Percentiles rank a stretch among this genome's conserved stretches.
These are phyloP conservation scores for Colletotrichum orchidophilum DNA, from an alignment of 2,329 filamentous ascomycete genomes.

Conservation along the genomic window DNA sequence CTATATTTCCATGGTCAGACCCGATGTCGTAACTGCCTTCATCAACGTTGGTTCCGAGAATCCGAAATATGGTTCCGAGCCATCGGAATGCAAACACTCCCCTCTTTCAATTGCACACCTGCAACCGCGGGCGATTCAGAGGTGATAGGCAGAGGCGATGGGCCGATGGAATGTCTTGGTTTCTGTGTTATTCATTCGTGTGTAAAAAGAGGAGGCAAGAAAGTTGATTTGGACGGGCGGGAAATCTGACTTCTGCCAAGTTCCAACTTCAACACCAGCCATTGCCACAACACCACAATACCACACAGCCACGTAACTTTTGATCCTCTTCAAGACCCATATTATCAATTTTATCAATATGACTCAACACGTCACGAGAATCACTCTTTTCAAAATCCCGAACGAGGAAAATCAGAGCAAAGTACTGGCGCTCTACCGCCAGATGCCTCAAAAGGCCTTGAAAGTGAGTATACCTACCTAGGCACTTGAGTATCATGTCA, in stretches of 20 bases:
- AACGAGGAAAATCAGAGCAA: slow-evolving; percentile 42
- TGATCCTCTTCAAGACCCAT: neutral
- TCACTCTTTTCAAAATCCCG: slow-evolving; percentile 52
- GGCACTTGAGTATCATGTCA: neutral
- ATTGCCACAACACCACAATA: neutral
- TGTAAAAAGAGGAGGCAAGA: neutral
- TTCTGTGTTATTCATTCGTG: neutral
- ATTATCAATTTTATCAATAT: neutral
- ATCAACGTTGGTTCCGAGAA: neutral
- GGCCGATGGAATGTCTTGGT: neutral
- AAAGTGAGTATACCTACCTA: slow-evolving; percentile 38
- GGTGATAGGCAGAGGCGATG: neutral
- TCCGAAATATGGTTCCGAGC: slow-evolving; percentile 8
- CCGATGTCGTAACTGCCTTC: neutral
- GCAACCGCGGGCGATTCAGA: too few species aligned
- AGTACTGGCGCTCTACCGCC: slow-evolving; percentile 43
- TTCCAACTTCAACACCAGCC: neutral
- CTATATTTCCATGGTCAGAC: neutral
- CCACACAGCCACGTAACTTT: neutral
- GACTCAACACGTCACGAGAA: slow-evolving; percentile 37
- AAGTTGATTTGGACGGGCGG: neutral
- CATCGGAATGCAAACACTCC: neutral
- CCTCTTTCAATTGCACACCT: neutral
- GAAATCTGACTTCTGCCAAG: neutral
- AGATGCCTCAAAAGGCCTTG: slow-evolving; percentile 43